Base-by-base conservation (phyloP, 2,329 filamentous ascomycete species). In the Arthrobotrys musiformis region DNA sequence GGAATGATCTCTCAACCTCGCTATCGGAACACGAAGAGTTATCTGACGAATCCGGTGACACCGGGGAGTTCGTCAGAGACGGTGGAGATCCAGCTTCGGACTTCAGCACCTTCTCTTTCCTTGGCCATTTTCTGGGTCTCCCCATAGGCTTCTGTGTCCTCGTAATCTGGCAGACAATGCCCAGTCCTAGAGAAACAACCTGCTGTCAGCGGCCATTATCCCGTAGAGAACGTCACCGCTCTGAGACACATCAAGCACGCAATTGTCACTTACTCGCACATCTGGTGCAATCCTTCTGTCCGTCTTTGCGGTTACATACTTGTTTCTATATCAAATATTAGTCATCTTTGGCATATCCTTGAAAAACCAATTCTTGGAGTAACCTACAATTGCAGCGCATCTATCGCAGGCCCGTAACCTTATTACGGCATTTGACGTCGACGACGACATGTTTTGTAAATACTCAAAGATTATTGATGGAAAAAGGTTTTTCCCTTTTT, bases 71-170 rank as follows among this genome's bases (percentile, higher is more conserved):
- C 50, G 64, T 58, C 56, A 72, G 48, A 56, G 73, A 72, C n/a
- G 70, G 76, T 30, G 67, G 70, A 46, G 70, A 74, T 48, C 72
- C 70, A 22, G 64, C 70, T 63, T 76, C 73, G 19, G 68, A 76
- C 50, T 77, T 72, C 28, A 70, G 56, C 15, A 62, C 70, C 42
- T 76, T 76, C 40, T 76, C 72, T 37, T 76, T 76, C 58, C 72
- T 76, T 24, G 72, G 73, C 68, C 67, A 74, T 70, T 79, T 79
- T 66, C 67, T 69, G 19, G 78, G 78, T 46, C 78, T 56, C 22
- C 78, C 78, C 78, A 79, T 79, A 22, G 78, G 78, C 73, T 79
- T 79, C 58, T 79, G 78, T 33, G 75, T 72, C 60, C 78, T 69
- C 44, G 78, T 74, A 48, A 79, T 79, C 44, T 72, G 73, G 58